Evolutionary conservation across 305 asterid genomes (phyloP), one percentile per base, ranked within the genome.

Genomic region (Fraxinus paxiana): DNA sequence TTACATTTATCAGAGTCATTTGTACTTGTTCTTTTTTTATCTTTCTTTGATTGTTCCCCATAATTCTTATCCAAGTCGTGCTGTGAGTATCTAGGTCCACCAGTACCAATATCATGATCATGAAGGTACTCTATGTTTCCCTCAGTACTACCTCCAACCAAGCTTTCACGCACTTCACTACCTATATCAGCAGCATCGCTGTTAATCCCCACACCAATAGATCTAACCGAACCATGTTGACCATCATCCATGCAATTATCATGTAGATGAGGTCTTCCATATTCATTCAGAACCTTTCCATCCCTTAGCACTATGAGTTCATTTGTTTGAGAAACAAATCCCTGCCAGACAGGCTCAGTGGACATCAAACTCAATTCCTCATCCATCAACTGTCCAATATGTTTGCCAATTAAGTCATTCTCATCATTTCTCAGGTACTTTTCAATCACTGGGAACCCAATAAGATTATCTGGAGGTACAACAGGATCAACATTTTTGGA

Each of bases 191-290:
- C 98, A 81, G 88, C 94, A 87, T 96, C 98, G 79, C 95, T 92
- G 85, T 91, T 94, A 83, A 96, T 92, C 78, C 99, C 98, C n/a
- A 95, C 99, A 30, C 99, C 99, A 86, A 95, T 95, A 12, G 99
- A 95, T 86, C 99, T 88, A 80, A 96, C 97, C 4, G 99, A 96
- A 82, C 95, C 95, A 9, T 96, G 97, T 77, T 91, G 97, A 87
- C 92, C 96, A 76, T 96, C 97, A 80, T 92, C 98, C 89, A 87
- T 69, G 85, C 90, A 89, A 46, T 89, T 82, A 86, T 91, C 97
- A 81, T 91, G 97, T 38, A 88, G 81, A 22, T 77, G 90, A 70
- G 88, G 83, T 87, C 93, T 92, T 85, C 91, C 93, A 87, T 81
- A 73, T 73, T 94, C 95, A 82, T 79, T 87, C 85, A 85, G 80